A percentile compares a stretch with the other conserved stretches of the same genome.
These are phyloP conservation scores for Gaillardinia entomophila DNA, from an alignment of 805 yeast species.

Conservation along the genomic window DNA sequence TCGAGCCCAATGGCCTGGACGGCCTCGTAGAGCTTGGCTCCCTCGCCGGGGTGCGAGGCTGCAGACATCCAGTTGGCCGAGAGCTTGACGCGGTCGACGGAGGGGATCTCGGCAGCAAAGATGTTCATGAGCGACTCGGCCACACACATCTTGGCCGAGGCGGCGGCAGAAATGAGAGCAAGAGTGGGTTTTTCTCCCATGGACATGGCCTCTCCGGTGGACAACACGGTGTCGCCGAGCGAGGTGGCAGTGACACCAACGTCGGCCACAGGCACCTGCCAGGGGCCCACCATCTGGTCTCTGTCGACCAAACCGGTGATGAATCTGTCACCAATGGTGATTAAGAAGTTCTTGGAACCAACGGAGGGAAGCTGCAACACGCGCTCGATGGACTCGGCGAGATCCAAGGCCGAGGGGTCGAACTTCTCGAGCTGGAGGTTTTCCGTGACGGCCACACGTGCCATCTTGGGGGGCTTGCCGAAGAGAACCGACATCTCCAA, in stretches of 20 bases:
- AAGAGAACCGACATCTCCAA: slow-evolving; percentile 91
- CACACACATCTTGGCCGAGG: slow-evolving; percentile 91
- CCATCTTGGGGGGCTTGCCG: slow-evolving; percentile 96
- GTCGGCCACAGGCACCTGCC: slow-evolving; percentile 99
- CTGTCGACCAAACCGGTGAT: slow-evolving; percentile 95
- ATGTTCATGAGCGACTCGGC: slow-evolving; percentile 90
- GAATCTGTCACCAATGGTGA: slow-evolving; percentile 98
- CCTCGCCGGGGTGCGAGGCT: slow-evolving; percentile 92
- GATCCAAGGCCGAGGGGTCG: slow-evolving; percentile 23
- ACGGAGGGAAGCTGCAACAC: slow-evolving; percentile 89
- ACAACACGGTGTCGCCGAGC: slow-evolving; percentile 61
- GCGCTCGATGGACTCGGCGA: slow-evolving; percentile 68
- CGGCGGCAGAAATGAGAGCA: slow-evolving; percentile 82
- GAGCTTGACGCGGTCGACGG: slow-evolving; percentile 68
- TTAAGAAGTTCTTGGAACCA: slow-evolving; percentile 88
- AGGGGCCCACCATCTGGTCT: slow-evolving; percentile 98
- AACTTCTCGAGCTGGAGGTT: slow-evolving; percentile 45
- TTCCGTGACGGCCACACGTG: slow-evolving; percentile 64
- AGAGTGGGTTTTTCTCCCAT: slow-evolving; percentile 94
- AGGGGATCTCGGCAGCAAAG: slow-evolving; percentile 81
- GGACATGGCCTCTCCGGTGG: slow-evolving; percentile 95
- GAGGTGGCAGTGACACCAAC: slow-evolving; percentile 95
- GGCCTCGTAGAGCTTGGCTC: slow-evolving; percentile 90
- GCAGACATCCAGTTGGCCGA: slow-evolving; percentile 99
- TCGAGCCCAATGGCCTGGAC: slow-evolving; percentile 95